Evolutionary conservation across 2,329 filamentous ascomycete species (phyloP).

Genomic region (Biscogniauxia sp.): DNA sequence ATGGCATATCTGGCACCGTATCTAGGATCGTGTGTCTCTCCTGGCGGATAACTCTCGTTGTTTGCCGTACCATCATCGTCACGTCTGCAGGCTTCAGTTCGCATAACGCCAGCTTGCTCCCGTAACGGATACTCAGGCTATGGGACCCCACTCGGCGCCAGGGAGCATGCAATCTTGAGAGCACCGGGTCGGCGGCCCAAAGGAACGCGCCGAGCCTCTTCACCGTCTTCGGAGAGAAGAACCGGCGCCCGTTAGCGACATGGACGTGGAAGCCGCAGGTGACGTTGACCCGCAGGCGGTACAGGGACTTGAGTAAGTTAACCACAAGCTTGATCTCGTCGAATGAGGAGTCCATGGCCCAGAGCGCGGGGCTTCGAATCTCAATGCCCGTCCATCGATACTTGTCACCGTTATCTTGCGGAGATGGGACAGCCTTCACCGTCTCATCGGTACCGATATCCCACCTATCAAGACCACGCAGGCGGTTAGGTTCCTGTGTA

Average conservation of each 20-base stretch:
- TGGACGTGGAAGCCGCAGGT: slow-evolving; percentile 38
- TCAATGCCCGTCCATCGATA: slow-evolving; percentile 31
- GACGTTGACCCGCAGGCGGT: slow-evolving; percentile 34
- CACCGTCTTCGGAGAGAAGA: slow-evolving; percentile 28
- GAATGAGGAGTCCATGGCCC: slow-evolving; percentile 27
- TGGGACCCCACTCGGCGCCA: slow-evolving; percentile 23
- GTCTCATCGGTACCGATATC: slow-evolving; percentile 9
- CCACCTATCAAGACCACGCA: slow-evolving; percentile 17
- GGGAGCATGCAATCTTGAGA: slow-evolving; percentile 36
- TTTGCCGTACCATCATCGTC: neutral
- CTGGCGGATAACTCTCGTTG: neutral
- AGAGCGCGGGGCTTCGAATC: slow-evolving; percentile 34
- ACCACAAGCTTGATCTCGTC: slow-evolving; percentile 32
- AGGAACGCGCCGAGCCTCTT: slow-evolving; percentile 33
- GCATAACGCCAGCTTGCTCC: slow-evolving; percentile 12
- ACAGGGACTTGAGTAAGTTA: slow-evolving; percentile 30
- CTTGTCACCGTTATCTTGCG: neutral
- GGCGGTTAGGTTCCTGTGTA: slow-evolving; percentile 4
- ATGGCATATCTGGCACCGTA: slow-evolving; percentile 8
- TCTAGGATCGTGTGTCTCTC: neutral
- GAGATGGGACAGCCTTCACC: slow-evolving; percentile 2
- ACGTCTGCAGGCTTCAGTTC: slow-evolving; percentile 1
- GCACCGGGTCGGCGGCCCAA: slow-evolving; percentile 36
- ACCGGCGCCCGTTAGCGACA: slow-evolving; percentile 34
- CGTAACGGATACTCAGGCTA: slow-evolving; percentile 17